Percentiles rank a stretch among this genome's conserved stretches.
Evolutionary conservation across 23 red algal genomes (phyloP).

Genomic region (Gracilariopsis chorda): DNA sequence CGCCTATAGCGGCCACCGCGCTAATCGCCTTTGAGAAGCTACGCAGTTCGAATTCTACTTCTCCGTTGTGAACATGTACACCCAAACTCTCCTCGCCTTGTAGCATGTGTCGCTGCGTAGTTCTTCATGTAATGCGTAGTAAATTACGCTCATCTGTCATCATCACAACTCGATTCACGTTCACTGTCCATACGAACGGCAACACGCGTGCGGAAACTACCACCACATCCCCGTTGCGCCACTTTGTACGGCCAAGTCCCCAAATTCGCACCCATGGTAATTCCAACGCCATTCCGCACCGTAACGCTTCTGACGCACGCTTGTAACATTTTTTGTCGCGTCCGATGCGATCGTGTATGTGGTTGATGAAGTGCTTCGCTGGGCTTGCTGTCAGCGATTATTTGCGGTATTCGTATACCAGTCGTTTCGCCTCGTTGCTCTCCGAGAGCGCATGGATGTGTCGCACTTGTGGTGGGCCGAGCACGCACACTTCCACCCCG

Average conservation of each 20-base stretch:
- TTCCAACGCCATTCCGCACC: neutral
- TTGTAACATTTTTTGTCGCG: neutral
- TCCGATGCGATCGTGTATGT: neutral
- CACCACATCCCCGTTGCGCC: conserved; percentile 16
- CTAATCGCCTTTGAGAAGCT: conserved; percentile 13
- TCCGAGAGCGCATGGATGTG: neutral
- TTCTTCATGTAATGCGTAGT: conserved; percentile 22
- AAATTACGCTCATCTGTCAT: neutral
- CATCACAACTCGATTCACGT: conserved; percentile 41
- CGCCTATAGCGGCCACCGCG: neutral
- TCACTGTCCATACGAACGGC: conserved; percentile 46
- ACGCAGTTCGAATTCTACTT: conserved; percentile 35
- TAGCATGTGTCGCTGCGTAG: conserved; percentile 42
- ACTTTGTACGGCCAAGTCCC: neutral
- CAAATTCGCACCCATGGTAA: conserved; percentile 57
- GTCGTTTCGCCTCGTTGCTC: neutral
- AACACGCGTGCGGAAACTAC: conserved; percentile 37
- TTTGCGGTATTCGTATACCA: neutral
- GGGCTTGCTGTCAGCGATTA: conserved; percentile 5
- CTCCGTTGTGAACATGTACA: neutral
- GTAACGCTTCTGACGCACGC: conserved; percentile 1
- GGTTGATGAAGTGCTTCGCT: neutral
- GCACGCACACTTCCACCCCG: neutral
- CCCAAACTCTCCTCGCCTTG: conserved; percentile 36
- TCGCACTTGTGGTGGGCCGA: neutral